Base-by-base conservation (phyloP, 2,329 filamentous ascomycete genomes). In the Phaeomoniella chlamydospora region DNA sequence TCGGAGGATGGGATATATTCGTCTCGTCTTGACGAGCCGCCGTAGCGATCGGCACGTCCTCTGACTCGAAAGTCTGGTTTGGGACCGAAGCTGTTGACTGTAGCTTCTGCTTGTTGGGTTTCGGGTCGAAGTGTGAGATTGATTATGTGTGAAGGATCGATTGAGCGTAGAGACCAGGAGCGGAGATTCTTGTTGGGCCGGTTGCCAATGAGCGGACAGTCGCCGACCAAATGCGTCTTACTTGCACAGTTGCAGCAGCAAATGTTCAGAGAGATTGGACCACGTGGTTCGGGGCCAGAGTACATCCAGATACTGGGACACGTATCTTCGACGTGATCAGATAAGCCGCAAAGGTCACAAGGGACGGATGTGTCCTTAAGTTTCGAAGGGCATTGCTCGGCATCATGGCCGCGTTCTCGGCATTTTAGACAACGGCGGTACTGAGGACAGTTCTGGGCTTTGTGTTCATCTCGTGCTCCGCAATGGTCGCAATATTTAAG, bases 261-360 rank as follows among this genome's bases (percentile, higher is more conserved):
- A 22, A 65, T 51, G 18, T 60, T 64, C 11, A 65, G 53, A 9
- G 50, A 48, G 9, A 62, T 45, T 5, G 53, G 48, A 4, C 50
- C 48, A 4, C 46, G 37, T 5, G 47, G 38, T 5, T 18, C 14
- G 42, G 39, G 16, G 48, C 46, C 22, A 17, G 55, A 55, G 10
- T 57, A 46, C 39, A 59, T 57, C 75, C 75, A 83, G 15, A 77
- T 56, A 33, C 65, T 58, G 36, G 69, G 65, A 50, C 80, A 84
- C 2, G 67, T 55, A 10, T 59, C 50, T 48, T 83, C 79, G 5
- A 65, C 45, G 45, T 85, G 80, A 5, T 66, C 59, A 3, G 48
- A 43, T 4, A 65, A 65, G 29, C 58, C 58, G 52, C 80, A 85
- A 19, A 74, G 59, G 9, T 71, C 70, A 50, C 80, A 85, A 2